Conservation (phyloP, 257 asterid species). For the Striga asiatica region DNA sequence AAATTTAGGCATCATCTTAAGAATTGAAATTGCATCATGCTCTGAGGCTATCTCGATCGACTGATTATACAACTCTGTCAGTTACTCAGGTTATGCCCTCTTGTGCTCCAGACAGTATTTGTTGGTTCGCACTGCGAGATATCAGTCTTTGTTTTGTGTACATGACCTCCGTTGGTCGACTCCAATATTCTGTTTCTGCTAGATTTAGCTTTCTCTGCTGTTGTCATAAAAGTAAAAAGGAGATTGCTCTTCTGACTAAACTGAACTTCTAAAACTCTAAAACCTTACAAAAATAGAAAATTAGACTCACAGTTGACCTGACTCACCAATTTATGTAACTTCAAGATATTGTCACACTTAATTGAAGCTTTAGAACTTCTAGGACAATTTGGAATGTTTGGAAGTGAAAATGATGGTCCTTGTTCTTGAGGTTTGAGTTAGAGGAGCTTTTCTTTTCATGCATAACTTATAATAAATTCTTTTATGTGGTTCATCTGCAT, state of each 20-base stretch:
- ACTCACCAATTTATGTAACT: neutral
- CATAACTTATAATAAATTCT: neutral
- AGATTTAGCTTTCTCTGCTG: neutral
- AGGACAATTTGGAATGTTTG: neutral
- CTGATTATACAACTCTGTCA: too few relatives aligned
- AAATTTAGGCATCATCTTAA: too few relatives aligned
- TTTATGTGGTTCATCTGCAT: neutral
- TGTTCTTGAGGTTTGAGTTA: neutral
- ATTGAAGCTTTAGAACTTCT: neutral
- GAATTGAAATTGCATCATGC: too few relatives aligned
- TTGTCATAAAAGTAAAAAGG: neutral
- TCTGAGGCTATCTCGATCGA: too few relatives aligned
- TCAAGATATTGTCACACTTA: neutral
- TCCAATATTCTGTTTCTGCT: neutral
- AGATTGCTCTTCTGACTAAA: neutral
- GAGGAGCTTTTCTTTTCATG: neutral
- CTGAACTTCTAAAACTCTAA: neutral
- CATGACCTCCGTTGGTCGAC: neutral
- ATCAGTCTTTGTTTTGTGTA: too few relatives aligned
- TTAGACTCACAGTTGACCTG: neutral
- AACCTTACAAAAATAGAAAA: neutral
- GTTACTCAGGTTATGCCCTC: too few relatives aligned
- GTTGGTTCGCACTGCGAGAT: too few relatives aligned
- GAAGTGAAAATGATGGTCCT: neutral
- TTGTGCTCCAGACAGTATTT: too few relatives aligned